Evolutionary conservation across 805 yeast species (phyloP).

Genomic region (Saturnispora besseyi): DNA sequence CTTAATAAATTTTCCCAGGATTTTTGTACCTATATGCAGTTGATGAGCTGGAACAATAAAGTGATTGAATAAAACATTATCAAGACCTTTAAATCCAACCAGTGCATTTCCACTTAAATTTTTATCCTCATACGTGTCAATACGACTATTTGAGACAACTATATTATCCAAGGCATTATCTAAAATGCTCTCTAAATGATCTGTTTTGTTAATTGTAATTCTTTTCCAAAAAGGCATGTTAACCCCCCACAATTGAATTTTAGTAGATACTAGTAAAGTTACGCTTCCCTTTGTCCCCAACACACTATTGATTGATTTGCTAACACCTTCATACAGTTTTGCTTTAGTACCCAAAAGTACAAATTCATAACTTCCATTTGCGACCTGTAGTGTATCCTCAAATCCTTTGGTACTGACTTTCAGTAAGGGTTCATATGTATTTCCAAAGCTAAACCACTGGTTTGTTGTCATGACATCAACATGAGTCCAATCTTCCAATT

Average conservation of each 20-base stretch:
- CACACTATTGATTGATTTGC: not conserved
- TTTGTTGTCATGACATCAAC: not conserved
- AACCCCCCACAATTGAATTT: not conserved
- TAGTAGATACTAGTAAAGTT: not conserved
- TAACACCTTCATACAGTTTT: not conserved
- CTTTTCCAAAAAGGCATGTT: constrained; percentile 4
- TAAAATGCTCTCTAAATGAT: not conserved
- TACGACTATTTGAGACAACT: not conserved
- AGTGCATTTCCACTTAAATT: constrained; percentile 3
- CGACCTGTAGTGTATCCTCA: not conserved
- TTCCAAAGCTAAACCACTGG: not conserved
- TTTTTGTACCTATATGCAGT: constrained; percentile 3
- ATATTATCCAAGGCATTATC: not conserved
- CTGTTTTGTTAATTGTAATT: not conserved
- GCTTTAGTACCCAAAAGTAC: not conserved
- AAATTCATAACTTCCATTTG: not conserved
- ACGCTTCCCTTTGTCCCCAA: not conserved
- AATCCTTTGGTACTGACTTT: not conserved
- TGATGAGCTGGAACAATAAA: constrained; percentile 2
- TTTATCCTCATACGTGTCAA: constrained; percentile 1
- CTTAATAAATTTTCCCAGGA: constrained; percentile 1
- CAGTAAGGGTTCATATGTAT: not conserved
- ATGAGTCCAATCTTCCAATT: not conserved
- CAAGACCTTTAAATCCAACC: not conserved
- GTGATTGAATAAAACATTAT: constrained; percentile 1